Base-by-base conservation (phyloP, 805 yeast species). In the Hanseniaspora guilliermondii region DNA sequence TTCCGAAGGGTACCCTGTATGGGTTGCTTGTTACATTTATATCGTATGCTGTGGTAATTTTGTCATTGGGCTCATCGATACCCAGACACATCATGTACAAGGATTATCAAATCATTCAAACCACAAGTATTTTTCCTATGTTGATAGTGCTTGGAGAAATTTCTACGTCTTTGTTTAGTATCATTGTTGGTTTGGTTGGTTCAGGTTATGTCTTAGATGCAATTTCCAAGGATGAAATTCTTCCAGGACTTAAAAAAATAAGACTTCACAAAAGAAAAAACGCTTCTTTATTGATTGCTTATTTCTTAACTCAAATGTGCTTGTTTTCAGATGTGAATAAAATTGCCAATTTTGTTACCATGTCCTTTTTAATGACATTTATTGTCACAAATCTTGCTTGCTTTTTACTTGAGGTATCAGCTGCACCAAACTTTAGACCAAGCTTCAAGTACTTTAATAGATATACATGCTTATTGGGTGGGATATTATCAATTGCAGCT, bases 341-440 rank as follows among this genome's bases (percentile, higher is more conserved):
- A 66, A 88, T 93, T 66, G 98, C 98, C 2, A 84, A 94, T 0
- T 82, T 88, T 62, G 91, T 93, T 58, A 91, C 97, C 1, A 88
- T 94, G 97, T 96, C 98, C 0, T 91, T 88, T 62, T 73, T 93
- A 52, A 86, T 91, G 93, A 93, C 99, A 0, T 93, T 93, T 62
- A 83, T 91, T 47, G 96, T 91, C 2, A 88, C 95, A 36, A 93
- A 93, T 63, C 68, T 91, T 58, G 97, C 98, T 2, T 94, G 98
- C 65, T 88, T 91, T 64, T 68, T 93, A 53, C 73, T 93, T 60
- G 84, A 83, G 58, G 70, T 93, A 5, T 91, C 96, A 0, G 79
- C 96, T 0, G 98, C 98, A 5, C 98, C 99, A n/a, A 93, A 94
- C 66, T 93, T 93, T 69, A 74, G 99, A 62, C 99, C 99, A 4